These are phyloP conservation scores for Arctostaphylos glauca DNA, from an alignment of 148 eudicot species.

Conservation along the genomic window DNA sequence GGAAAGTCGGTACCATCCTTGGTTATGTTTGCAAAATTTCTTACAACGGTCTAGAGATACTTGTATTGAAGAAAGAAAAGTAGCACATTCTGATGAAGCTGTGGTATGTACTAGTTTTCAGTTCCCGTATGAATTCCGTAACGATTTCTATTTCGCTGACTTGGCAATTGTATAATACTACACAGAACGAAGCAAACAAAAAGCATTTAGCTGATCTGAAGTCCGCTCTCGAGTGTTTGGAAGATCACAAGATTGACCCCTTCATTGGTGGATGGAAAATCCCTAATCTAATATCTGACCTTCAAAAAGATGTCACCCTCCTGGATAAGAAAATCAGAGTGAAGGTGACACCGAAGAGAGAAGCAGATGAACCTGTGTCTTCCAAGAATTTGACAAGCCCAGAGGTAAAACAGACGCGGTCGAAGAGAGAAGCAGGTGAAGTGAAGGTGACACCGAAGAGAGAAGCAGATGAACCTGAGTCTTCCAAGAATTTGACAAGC, in stretches of 20 bases:
- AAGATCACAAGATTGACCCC: slow-evolving; percentile 38
- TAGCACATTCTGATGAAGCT: slow-evolving; percentile 18
- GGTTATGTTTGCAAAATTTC: slow-evolving; percentile 27
- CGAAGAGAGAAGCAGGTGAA: slow-evolving; percentile 15
- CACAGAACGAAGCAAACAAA: slow-evolving; percentile 38
- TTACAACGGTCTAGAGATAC: slow-evolving; percentile 24
- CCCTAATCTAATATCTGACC: slow-evolving; percentile 18
- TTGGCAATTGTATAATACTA: neutral
- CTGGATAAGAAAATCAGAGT: slow-evolving; percentile 23
- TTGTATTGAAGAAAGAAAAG: slow-evolving; percentile 23
- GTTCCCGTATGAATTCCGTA: neutral
- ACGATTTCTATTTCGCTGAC: neutral
- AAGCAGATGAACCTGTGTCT: slow-evolving; percentile 27
- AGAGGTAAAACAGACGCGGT: slow-evolving; percentile 30
- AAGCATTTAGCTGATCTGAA: slow-evolving; percentile 35
- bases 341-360: slow-evolving; percentile 25
- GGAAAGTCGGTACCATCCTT: slow-evolving; percentile 36
- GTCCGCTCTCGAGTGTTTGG: slow-evolving; percentile 28
- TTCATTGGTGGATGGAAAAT: slow-evolving; percentile 31
- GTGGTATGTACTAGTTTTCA: slow-evolving; percentile 25
- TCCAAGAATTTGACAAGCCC: slow-evolving; percentile 24
- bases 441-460: slow-evolving; percentile 25
- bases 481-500: slow-evolving; percentile 22
- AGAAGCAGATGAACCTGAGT: slow-evolving; percentile 28
- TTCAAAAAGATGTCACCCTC: slow-evolving; percentile 39